Base-by-base conservation (phyloP, 2,329 filamentous ascomycete species). In the Rhytidhysteron rufulum region DNA sequence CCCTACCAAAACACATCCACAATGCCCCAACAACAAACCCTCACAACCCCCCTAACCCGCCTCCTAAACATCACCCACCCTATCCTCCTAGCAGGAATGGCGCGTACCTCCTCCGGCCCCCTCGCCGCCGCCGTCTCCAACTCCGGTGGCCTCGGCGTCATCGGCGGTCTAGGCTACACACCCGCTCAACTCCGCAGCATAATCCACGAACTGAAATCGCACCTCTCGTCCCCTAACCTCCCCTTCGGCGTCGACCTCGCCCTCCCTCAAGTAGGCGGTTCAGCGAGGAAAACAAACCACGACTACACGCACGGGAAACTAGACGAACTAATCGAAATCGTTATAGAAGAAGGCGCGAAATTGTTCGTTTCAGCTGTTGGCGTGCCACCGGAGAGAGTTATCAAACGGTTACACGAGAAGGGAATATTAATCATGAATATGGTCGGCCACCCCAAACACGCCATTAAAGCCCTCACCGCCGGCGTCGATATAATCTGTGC, bases 351-450 rank as follows among this genome's bases (percentile, higher is more conserved):
- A 51, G 85, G 87, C n/a, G 88, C 91, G 6, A 80, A 75, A 59
- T 69, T 96, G 35, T 96, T 97, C 60, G 88, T 96, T 31, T 82
- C 77, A 38, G 91, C 91, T 1, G 89, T 96, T 0, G 91, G 91
- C 7, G 85, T 96, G 17, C 91, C 91, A 13, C 88, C 90, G 0
- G 71, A 72, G 33, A 66, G 72, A 42, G 80, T 90, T 4, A 85
- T 96, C 42, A 81, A 87, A 51, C 71, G 81, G 33, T 73, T 97
- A 32, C 91, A 97, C 59, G 74, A 76, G 7, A 84, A 85, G 0
- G 86, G 86, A 0, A 86, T 97, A 30, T 62, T 94, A 43, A 76
- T 96, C 25, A 96, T 96, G 89, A 96, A 96, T 65, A 96, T 96
- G 90, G 89, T 96, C 16, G 91, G 91, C 0, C 86, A 90, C 55